These are phyloP conservation scores for Alliaria petiolata DNA, from an alignment of 345 rosid genomes.

Conservation along the genomic window DNA sequence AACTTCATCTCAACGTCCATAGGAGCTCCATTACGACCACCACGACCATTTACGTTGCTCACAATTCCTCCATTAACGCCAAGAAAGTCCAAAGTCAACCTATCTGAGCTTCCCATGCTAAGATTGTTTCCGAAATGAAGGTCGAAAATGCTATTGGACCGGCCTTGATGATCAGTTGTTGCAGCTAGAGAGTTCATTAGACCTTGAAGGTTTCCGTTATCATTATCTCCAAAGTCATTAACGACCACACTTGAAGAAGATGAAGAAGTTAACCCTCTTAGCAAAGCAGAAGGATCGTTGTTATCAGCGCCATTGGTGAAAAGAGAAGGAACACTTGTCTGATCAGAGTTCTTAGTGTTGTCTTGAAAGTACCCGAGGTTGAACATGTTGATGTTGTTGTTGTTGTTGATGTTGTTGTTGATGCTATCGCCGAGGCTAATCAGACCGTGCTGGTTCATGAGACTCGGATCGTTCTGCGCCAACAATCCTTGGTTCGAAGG, in stretches of 20 bases:
- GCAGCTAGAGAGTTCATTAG: constrained; percentile 55
- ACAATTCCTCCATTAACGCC: constrained; percentile 60
- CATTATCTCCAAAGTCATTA: constrained; percentile 32
- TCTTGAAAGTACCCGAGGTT: constrained; percentile 57
- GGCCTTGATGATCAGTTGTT: constrained; percentile 20
- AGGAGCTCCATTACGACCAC: constrained; percentile 24
- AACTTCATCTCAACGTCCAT: constrained; percentile 20
- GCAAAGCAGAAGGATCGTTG: constrained; percentile 43
- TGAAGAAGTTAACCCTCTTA: constrained; percentile 54
- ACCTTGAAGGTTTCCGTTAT: constrained; percentile 54
- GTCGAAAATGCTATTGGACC: constrained; percentile 30
- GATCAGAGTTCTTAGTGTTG: constrained; percentile 24
- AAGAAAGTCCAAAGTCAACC: constrained; percentile 70
- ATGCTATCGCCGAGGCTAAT: constrained; percentile 16
- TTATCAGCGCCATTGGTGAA: constrained; percentile 60
- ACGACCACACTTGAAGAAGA: constrained; percentile 29
- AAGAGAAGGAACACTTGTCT: constrained; percentile 58
- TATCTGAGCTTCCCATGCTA: constrained; percentile 40
- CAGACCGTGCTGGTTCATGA: constrained; percentile 30
- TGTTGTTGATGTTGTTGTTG: constrained; percentile 19
- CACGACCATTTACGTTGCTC: constrained; percentile 32
- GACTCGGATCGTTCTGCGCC: constrained; percentile 19
- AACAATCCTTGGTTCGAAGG: constrained; percentile 33
- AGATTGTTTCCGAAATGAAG: constrained; percentile 19
- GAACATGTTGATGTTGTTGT: constrained; percentile 30